Evolutionary conservation across 495 filamentous ascomycete species (phyloP).

Genomic region (Annulohypoxylon nitens): DNA sequence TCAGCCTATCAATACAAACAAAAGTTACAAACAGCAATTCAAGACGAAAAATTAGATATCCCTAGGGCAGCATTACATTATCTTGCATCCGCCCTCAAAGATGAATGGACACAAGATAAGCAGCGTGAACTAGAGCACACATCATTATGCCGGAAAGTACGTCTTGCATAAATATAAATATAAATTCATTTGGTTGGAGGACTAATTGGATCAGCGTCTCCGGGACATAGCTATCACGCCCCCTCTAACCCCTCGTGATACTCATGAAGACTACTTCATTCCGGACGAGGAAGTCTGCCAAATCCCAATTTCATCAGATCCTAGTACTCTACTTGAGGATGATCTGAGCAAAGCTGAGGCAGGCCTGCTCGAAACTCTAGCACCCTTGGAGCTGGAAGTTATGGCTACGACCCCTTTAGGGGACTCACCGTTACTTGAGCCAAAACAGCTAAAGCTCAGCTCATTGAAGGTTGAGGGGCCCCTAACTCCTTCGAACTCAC

Average conservation of each 20-base stretch:
- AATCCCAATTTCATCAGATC: constrained; percentile 68
- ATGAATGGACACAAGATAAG: constrained; percentile 56
- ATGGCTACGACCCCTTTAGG: constrained; percentile 24
- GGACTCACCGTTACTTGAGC: constrained; percentile 20
- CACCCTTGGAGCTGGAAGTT: constrained; percentile 6
- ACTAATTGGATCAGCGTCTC: constrained; percentile 9
- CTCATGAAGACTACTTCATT: constrained; percentile 57
- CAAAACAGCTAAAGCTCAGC: constrained; percentile 24
- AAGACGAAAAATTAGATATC: constrained; percentile 61
- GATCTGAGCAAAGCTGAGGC: constrained; percentile 65
- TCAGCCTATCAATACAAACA: constrained; percentile 44
- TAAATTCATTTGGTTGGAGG: neutral
- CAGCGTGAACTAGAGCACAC: constrained; percentile 51
- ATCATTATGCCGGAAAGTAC: constrained; percentile 54
- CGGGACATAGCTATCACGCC: constrained; percentile 62
- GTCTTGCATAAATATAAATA: constrained; percentile 14
- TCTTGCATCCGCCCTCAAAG: constrained; percentile 55
- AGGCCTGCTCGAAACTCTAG: constrained; percentile 38
- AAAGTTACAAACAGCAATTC: constrained; percentile 43
- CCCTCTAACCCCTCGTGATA: constrained; percentile 66
- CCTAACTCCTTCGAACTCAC: constrained; percentile 44
- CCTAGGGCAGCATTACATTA: constrained; percentile 55
- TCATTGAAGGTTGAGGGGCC: constrained; percentile 38
- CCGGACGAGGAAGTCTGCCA: constrained; percentile 62
- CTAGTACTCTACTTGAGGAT: constrained; percentile 57